A percentile compares a stretch with the other conserved stretches of the same genome.
Conservation (phyloP, 2,329 filamentous ascomycete species). For the Aureobasidium sp. region DNA sequence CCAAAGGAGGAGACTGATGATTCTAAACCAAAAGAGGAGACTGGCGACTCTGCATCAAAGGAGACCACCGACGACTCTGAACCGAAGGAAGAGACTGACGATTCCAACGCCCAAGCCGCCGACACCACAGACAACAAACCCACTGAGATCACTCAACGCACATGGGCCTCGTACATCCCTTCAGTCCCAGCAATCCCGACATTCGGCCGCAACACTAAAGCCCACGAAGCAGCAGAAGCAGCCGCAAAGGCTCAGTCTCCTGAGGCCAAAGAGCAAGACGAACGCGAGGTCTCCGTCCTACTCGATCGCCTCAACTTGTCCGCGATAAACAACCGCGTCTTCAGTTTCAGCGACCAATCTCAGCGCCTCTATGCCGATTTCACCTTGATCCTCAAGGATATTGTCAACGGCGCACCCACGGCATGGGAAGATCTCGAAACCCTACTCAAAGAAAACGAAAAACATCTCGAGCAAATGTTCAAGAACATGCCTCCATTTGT, state of each 20-base stretch:
- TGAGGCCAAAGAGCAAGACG: constrained; percentile 46
- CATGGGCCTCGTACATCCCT: constrained; percentile 15
- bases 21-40: not conserved
- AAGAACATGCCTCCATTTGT: constrained; percentile 66
- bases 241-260: constrained; percentile 22
- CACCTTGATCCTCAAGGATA: constrained; percentile 83
- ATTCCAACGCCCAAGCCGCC: not conserved
- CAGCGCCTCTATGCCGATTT: constrained; percentile 76
- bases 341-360: constrained; percentile 77
- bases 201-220: not conserved
- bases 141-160: not conserved
- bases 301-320: constrained; percentile 80
- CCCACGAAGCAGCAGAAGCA: not conserved
- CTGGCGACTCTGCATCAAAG: not conserved
- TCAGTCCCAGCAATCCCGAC: not conserved
- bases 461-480: constrained; percentile 57
- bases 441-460: constrained; percentile 55
- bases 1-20: not conserved
- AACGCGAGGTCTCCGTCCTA: constrained; percentile 67
- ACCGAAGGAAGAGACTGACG: not conserved
- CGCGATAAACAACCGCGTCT: constrained; percentile 76
- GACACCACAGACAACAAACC: not conserved
- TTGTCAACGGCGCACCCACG: constrained; percentile 86
- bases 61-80: not conserved
- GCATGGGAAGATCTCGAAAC: constrained; percentile 84